Evolutionary conservation across 192 early-diverging fungal genomes (phyloP).

Genomic region (Neocallimastix lanati): DNA sequence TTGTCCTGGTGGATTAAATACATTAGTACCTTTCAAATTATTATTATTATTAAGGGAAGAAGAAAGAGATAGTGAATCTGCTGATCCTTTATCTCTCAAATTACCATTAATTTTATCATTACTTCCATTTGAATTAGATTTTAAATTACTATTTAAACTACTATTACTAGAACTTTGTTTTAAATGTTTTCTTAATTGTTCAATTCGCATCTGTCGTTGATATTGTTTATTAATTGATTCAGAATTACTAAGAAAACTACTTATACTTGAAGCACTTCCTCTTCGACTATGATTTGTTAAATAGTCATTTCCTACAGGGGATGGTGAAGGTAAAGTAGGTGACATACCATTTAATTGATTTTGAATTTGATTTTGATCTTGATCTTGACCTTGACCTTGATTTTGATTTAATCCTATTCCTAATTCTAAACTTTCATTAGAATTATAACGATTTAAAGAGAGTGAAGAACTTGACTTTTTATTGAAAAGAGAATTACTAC

Average conservation of each 20-base stretch:
- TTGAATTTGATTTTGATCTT: not conserved
- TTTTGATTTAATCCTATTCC: no score
- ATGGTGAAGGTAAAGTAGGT: not conserved
- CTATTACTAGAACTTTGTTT: not conserved
- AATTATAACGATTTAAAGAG: not conserved
- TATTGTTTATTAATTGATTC: not conserved
- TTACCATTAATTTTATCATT: no score
- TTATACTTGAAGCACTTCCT: not conserved
- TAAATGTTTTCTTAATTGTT: not conserved
- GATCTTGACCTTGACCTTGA: not conserved
- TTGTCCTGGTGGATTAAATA: not conserved
- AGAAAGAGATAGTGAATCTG: not conserved
- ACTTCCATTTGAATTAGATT: not conserved
- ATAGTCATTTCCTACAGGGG: not conserved
- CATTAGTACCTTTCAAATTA: not conserved
- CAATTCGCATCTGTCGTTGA: not conserved
- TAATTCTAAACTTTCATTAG: not conserved
- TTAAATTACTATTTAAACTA: not conserved
- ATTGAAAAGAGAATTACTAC: not conserved
- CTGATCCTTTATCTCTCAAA: not conserved
- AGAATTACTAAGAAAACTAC: not conserved
- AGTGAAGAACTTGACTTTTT: not conserved
- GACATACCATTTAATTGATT: not conserved
- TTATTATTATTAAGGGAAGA: not conserved
- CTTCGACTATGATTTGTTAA: not conserved